These are phyloP conservation scores for Tolypocladium album DNA, from an alignment of 2,329 filamentous ascomycete species.

Conservation along the genomic window DNA sequence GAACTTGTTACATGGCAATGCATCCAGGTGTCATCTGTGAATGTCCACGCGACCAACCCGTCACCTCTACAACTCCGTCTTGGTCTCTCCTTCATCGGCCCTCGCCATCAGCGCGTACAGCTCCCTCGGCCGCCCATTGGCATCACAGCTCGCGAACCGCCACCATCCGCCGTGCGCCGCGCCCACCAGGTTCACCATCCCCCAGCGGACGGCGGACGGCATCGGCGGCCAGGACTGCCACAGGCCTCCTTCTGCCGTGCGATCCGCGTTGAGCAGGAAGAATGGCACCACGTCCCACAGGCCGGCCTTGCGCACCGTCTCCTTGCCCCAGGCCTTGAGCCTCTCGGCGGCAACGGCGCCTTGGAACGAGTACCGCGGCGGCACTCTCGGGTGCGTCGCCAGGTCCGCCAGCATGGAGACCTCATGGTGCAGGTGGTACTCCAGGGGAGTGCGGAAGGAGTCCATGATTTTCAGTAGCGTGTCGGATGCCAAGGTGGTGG, in stretches of 20 bases:
- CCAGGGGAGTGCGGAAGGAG: constrained; percentile 38
- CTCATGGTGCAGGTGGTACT: constrained; percentile 44
- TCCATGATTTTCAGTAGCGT: constrained; percentile 39
- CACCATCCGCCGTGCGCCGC: constrained; percentile 47
- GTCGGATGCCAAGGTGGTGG: constrained; percentile 30
- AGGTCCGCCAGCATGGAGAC: constrained; percentile 40
- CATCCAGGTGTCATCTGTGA: neutral
- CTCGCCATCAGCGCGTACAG: constrained; percentile 34
- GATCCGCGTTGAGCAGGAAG: constrained; percentile 53
- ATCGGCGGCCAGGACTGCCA: constrained; percentile 58
- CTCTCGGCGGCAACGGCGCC: constrained; percentile 33
- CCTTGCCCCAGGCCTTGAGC: constrained; percentile 53
- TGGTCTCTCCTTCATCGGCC: neutral
- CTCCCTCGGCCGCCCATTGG: constrained; percentile 38
- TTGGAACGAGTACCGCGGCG: constrained; percentile 31
- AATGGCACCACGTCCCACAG: constrained; percentile 51
- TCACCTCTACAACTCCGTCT: constrained; percentile 3
- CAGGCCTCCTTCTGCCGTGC: constrained; percentile 44
- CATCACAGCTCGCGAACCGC: constrained; percentile 55
- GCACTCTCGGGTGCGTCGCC: constrained; percentile 38
- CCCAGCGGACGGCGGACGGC: constrained; percentile 48
- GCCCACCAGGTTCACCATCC: constrained; percentile 46
- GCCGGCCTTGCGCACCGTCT: constrained; percentile 50
- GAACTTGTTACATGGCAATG: neutral
- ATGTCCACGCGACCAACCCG: neutral